These are phyloP conservation scores for Penstemon barbatus DNA, from an alignment of 257 asterid species.

Conservation along the genomic window DNA sequence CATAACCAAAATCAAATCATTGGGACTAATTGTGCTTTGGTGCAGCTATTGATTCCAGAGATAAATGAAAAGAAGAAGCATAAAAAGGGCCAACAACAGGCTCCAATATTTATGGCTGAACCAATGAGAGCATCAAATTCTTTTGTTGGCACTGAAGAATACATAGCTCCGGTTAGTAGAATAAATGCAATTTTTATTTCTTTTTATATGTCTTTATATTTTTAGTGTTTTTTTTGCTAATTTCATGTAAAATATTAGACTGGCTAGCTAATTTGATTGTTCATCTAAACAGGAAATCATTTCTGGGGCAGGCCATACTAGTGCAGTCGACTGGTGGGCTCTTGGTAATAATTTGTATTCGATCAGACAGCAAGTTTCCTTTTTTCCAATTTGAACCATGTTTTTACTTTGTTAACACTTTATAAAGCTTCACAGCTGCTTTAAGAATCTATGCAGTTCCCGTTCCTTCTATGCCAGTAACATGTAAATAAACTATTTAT, in stretches of 20 bases:
- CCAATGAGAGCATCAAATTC: slow-evolving; percentile 99
- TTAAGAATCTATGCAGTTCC: neutral
- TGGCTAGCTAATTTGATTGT: slow-evolving; percentile 19
- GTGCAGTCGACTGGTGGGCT: slow-evolving; percentile 99
- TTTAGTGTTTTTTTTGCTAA: neutral
- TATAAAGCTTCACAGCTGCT: neutral
- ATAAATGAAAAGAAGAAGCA: slow-evolving; percentile 65
- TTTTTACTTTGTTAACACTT: neutral
- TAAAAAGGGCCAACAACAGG: slow-evolving; percentile 51
- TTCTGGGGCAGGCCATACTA: slow-evolving; percentile 93
- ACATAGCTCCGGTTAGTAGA: slow-evolving; percentile 89
- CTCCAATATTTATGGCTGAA: slow-evolving; percentile 88
- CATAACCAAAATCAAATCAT: slow-evolving; percentile 11
- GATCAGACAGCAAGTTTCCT: slow-evolving; percentile 11
- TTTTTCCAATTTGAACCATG: slow-evolving; percentile 5
- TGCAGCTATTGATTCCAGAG: slow-evolving; percentile 89
- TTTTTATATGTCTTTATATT: neutral
- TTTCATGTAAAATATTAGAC: neutral
- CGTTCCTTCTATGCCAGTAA: neutral
- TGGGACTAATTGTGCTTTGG: slow-evolving; percentile 21
- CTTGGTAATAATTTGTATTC: slow-evolving; percentile 58
- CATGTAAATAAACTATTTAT: neutral
- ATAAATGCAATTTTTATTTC: neutral
- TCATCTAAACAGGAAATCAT: slow-evolving; percentile 72
- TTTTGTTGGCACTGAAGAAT: slow-evolving; percentile 96